phyloP scores from a whole-genome alignment of 768 basidiomycete species.

The Macrolepiota fuliginosa region DNA sequence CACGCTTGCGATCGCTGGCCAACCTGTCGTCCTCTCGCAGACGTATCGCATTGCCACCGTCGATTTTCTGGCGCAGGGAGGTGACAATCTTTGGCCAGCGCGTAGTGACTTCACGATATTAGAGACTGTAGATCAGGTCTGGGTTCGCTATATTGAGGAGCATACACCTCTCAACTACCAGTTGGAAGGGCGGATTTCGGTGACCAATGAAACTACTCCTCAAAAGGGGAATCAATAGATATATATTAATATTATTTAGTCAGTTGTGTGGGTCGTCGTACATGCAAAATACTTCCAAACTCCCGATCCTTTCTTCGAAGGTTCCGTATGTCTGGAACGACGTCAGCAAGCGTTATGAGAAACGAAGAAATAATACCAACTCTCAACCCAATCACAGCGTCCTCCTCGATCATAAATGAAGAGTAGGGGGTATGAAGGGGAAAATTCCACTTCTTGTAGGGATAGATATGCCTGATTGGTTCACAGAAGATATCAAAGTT shows the following conservation, averaged over 20 bases:
- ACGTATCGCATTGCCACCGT: constrained; percentile 29
- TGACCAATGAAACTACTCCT: constrained; percentile 20
- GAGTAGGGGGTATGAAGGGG: not conserved
- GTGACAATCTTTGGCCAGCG: constrained; percentile 32
- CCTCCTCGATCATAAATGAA: constrained; percentile 12
- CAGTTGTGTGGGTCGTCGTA: not conserved
- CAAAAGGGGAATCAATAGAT: constrained; percentile 16
- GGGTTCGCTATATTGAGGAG: constrained; percentile 28
- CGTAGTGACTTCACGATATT: constrained; percentile 25
- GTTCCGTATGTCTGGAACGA: not conserved
- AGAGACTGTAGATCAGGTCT: constrained; percentile 31
- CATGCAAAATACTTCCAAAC: constrained; percentile 8
- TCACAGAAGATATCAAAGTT: not conserved
- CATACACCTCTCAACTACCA: constrained; percentile 22
- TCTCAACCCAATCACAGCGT: constrained; percentile 1
- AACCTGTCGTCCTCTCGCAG: constrained; percentile 22
- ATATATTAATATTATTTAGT: not conserved
- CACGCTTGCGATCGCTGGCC: constrained; percentile 25
- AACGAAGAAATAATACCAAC: not conserved
- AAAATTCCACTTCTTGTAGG: not conserved
- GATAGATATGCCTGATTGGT: not conserved
- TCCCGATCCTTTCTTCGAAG: constrained; percentile 6
- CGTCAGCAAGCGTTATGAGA: not conserved
- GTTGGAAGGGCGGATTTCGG: constrained; percentile 22
- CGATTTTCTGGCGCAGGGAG: constrained; percentile 33